Conservation (phyloP, 345 rosid genomes). For the Salix viminalis region DNA sequence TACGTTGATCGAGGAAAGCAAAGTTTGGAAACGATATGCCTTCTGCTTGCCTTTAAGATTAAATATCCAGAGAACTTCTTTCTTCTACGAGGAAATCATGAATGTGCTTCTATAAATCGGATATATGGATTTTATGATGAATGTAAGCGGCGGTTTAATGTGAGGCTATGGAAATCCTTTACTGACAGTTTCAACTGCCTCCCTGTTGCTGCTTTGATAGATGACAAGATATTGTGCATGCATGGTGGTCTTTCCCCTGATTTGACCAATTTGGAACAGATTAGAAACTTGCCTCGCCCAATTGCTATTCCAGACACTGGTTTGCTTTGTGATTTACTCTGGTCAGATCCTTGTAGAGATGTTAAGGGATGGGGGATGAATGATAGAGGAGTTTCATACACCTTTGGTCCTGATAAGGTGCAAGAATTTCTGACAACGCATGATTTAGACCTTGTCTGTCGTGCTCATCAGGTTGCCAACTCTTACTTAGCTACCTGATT, state of each 20-base stretch:
- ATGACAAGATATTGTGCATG: constrained; percentile 86
- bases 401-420: constrained; percentile 80
- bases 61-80: constrained; percentile 86
- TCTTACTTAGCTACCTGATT: not conserved
- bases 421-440: constrained; percentile 64
- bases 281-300: constrained; percentile 64
- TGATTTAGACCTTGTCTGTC: constrained; percentile 84
- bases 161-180: constrained; percentile 79
- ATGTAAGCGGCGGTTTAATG: constrained; percentile 83
- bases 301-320: constrained; percentile 70
- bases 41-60: constrained; percentile 20
- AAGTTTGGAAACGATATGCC: not conserved
- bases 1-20: constrained; percentile 10
- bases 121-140: constrained; percentile 90
- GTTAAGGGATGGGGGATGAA: constrained; percentile 83
- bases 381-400: constrained; percentile 78
- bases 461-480: constrained; percentile 77
- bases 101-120: constrained; percentile 81
- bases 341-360: constrained; percentile 91
- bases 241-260: constrained; percentile 97
- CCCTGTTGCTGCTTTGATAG: constrained; percentile 80
- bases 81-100: constrained; percentile 77
- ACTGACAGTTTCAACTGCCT: constrained; percentile 84
- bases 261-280: constrained; percentile 61
- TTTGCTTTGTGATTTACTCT: constrained; percentile 75